phyloP scores from a whole-genome alignment of 2,329 filamentous ascomycete species.

The Penicillium expansum region DNA sequence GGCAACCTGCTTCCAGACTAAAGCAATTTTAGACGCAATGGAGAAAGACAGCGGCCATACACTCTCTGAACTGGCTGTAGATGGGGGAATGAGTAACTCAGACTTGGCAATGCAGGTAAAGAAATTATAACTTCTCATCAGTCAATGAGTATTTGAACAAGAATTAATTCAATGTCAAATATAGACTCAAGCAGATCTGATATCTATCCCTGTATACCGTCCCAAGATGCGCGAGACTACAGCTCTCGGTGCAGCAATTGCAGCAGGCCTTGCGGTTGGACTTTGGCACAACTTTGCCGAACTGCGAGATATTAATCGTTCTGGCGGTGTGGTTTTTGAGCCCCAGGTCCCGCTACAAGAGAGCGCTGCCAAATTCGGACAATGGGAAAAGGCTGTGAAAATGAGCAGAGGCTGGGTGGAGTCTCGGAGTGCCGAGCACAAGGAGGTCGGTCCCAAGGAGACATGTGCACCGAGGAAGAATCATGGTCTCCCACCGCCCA shows the following conservation, averaged over 20 bases:
- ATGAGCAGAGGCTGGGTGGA: slow-evolving; percentile 69
- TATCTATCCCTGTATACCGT: slow-evolving; percentile 76
- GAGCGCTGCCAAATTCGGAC: slow-evolving; percentile 59
- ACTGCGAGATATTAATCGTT: slow-evolving; percentile 67
- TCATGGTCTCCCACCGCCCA: neutral
- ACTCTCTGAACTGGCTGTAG: slow-evolving; percentile 75
- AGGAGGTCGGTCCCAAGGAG: neutral
- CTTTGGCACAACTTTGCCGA: slow-evolving; percentile 75
- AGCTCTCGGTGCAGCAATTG: slow-evolving; percentile 81
- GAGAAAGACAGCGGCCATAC: slow-evolving; percentile 76
- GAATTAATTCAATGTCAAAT: neutral
- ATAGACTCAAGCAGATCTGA: slow-evolving; percentile 76
- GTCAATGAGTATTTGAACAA: slow-evolving; percentile 16
- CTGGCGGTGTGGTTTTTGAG: slow-evolving; percentile 67
- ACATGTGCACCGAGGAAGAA: neutral
- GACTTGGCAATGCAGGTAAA: slow-evolving; percentile 77
- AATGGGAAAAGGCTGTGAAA: slow-evolving; percentile 71
- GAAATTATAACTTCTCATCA: slow-evolving; percentile 2
- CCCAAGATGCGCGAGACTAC: slow-evolving; percentile 90
- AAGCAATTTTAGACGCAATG: slow-evolving; percentile 91
- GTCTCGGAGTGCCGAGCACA: neutral
- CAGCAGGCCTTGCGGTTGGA: slow-evolving; percentile 75
- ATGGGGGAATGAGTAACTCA: slow-evolving; percentile 85
- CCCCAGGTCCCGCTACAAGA: slow-evolving; percentile 58
- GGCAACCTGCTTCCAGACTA: slow-evolving; percentile 88